Conservation (phyloP, 768 basidiomycete species). For the Xerocomellus intermedius region DNA sequence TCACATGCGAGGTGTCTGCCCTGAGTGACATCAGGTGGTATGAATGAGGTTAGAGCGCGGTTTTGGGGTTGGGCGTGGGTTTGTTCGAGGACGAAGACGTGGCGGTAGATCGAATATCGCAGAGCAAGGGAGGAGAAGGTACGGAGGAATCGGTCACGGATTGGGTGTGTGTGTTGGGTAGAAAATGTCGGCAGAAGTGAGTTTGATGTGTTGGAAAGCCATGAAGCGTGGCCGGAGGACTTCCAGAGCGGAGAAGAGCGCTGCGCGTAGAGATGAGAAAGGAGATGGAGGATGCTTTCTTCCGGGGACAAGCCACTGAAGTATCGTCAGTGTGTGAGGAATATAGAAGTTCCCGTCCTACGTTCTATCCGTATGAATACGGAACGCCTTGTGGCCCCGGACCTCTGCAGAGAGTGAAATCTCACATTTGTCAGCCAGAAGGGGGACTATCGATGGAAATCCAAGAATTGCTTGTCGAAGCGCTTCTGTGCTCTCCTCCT, state of each 20-base stretch:
- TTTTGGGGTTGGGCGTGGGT: slow-evolving; percentile 40
- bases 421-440: slow-evolving; percentile 86
- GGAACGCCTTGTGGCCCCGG: slow-evolving; percentile 60
- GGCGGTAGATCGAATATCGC: slow-evolving; percentile 63
- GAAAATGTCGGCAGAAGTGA: slow-evolving; percentile 32
- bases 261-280: slow-evolving; percentile 85
- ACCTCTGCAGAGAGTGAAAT: slow-evolving; percentile 57
- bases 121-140: slow-evolving; percentile 43
- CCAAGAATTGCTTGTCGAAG: slow-evolving; percentile 69
- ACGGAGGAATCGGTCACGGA: slow-evolving; percentile 28
- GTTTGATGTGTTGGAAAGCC: slow-evolving; percentile 65
- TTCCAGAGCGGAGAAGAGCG: slow-evolving; percentile 84
- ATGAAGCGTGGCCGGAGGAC: slow-evolving; percentile 54
- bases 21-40: slow-evolving; percentile 56
- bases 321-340: slow-evolving; percentile 7
- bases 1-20: slow-evolving; percentile 73
- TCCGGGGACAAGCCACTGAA: slow-evolving; percentile 37
- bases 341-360: slow-evolving; percentile 32
- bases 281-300: slow-evolving; percentile 62
- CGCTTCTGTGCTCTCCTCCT: slow-evolving; percentile 57
- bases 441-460: slow-evolving; percentile 79
- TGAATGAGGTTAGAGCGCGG: slow-evolving; percentile 62
- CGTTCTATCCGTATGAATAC: slow-evolving; percentile 67
- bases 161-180: slow-evolving; percentile 34
- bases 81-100: slow-evolving; percentile 71